Percentiles rank a stretch among this genome's conserved stretches.
Evolutionary conservation across 495 filamentous ascomycete genomes (phyloP).

Genomic region (Ascobolus immersus): DNA sequence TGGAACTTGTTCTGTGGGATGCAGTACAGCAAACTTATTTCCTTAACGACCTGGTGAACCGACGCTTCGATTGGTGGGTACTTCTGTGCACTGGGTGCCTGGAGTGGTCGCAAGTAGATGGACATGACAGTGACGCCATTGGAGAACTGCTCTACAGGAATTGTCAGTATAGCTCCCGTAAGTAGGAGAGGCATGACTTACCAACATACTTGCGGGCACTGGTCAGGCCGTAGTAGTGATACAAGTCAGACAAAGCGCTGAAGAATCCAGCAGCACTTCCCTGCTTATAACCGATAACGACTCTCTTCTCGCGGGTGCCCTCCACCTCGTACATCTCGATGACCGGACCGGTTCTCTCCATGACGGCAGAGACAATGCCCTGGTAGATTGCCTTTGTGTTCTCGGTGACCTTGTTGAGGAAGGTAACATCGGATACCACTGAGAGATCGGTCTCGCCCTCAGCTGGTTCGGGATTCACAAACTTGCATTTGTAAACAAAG

Average conservation of each 20-base stretch:
- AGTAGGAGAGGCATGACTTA: background rate
- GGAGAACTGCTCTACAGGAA: constrained; percentile 57
- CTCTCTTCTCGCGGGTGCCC: constrained; percentile 61
- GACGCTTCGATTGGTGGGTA: constrained; percentile 69
- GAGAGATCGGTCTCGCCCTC: constrained; percentile 70
- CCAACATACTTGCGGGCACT: constrained; percentile 81
- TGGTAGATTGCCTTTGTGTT: constrained; percentile 92
- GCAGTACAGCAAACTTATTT: constrained; percentile 88
- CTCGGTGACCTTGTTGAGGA: constrained; percentile 78
- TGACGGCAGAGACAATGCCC: constrained; percentile 65
- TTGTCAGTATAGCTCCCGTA: background rate
- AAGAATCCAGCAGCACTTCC: constrained; percentile 83
- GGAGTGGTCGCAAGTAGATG: constrained; percentile 57
- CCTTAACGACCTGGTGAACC: constrained; percentile 97
- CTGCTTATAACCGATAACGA: constrained; percentile 83
- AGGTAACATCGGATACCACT: constrained; percentile 75
- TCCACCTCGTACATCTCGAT: constrained; percentile 97
- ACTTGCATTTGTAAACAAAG: constrained; percentile 91
- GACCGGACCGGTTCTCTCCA: constrained; percentile 63
- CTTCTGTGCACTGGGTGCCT: constrained; percentile 18
- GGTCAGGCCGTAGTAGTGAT: constrained; percentile 95
- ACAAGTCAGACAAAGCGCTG: constrained; percentile 81
- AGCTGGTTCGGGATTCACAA: constrained; percentile 43
- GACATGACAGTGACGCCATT: constrained; percentile 95
- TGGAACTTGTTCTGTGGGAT: constrained; percentile 93